phyloP scores from a whole-genome alignment of 225 moss, liverwort and hornwort species.

The Lunularia cruciata region DNA sequence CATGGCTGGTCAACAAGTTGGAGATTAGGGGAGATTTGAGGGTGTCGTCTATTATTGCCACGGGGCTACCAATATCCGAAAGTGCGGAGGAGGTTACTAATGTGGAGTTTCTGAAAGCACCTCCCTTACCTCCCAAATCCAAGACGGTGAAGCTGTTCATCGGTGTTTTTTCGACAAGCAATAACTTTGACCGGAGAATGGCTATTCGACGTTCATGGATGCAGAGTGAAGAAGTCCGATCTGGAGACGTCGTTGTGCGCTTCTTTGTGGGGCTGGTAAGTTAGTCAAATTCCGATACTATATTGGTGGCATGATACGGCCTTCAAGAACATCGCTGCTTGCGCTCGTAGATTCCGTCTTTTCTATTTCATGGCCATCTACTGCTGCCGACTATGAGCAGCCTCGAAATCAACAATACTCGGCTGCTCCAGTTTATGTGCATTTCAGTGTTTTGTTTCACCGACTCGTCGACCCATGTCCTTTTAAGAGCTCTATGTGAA shows the following conservation, averaged over 20 bases:
- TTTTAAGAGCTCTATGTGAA: no score
- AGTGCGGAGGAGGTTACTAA: constrained; percentile 54
- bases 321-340: no score
- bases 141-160: constrained; percentile 57
- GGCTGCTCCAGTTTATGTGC: no score
- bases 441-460: no score
- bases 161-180: constrained; percentile 86
- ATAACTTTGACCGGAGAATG: constrained; percentile 91
- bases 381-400: no score
- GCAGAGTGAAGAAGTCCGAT: constrained; percentile 81
- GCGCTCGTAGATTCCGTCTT: no score
- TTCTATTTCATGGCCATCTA: no score
- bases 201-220: constrained; percentile 93
- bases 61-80: constrained; percentile 83
- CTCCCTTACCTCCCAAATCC: constrained; percentile 50
- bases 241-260: constrained; percentile 83
- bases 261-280: constrained; percentile 97
- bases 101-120: constrained; percentile 68
- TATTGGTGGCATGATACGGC: no score
- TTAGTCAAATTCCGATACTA: neutral
- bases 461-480: no score
- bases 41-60: constrained; percentile 64
- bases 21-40: constrained; percentile 65
- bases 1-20: constrained; percentile 72
- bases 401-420: no score